A percentile compares a stretch with the other conserved stretches of the same genome.
These are phyloP conservation scores for Plenodomus tracheiphilus DNA, from an alignment of 2,329 filamentous ascomycete species.

Conservation along the genomic window DNA sequence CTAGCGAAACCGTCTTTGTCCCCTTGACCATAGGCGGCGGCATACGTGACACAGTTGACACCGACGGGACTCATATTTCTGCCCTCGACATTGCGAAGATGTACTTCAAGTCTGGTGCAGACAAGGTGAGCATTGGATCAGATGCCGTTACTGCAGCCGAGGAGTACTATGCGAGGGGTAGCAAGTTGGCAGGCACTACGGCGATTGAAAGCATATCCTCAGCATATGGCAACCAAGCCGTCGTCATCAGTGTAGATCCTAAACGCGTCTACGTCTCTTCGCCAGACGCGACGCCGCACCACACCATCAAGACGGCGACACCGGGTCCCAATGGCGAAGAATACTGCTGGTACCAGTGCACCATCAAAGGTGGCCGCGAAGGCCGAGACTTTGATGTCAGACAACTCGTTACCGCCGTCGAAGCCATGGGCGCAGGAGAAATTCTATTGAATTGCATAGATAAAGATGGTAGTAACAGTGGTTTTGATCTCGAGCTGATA, in stretches of 20 bases:
- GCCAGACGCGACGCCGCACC: conserved; percentile 70
- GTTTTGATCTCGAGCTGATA: conserved; percentile 93
- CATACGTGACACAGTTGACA: conserved; percentile 89
- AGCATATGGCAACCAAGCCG: conserved; percentile 94
- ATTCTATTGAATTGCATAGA: conserved; percentile 97
- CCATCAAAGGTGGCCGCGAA: conserved; percentile 92
- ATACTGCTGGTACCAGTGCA: conserved; percentile 97
- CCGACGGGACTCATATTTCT: conserved; percentile 81
- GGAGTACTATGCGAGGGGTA: conserved; percentile 76
- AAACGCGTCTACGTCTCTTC: conserved; percentile 82
- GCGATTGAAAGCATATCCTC: conserved; percentile 94
- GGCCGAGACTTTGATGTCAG: conserved; percentile 92
- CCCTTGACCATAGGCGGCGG: conserved; percentile 94
- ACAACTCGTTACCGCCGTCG: conserved; percentile 83
- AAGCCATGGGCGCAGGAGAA: conserved; percentile 94
- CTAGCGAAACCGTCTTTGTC: conserved; percentile 91
- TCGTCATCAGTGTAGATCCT: conserved; percentile 93
- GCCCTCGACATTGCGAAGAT: conserved; percentile 92
- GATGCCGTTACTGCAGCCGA: conserved; percentile 93
- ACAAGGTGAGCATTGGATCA: conserved; percentile 96
- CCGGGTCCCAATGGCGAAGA: conserved; percentile 76
- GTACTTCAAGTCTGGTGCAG: conserved; percentile 96
- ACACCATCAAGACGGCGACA: conserved; percentile 71
- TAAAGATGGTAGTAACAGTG: conserved; percentile 90
- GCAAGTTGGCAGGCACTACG: conserved; percentile 74